Percentiles rank a stretch among this genome's conserved stretches.
phyloP scores from a whole-genome alignment of 345 rosid genomes.

The Citrus glauca region DNA sequence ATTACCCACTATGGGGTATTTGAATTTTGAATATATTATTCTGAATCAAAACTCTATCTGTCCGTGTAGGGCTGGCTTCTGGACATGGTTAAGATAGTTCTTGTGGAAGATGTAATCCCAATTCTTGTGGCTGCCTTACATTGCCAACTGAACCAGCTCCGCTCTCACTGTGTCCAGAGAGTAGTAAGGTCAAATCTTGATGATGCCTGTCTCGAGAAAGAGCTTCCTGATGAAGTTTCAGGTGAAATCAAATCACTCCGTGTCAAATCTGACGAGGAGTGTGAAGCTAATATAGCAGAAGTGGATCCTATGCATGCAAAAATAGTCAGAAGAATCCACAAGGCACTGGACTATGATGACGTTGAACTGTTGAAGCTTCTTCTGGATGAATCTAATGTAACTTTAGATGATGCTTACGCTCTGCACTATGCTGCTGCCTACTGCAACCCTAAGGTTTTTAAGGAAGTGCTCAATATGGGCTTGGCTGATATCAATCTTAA shows the following conservation, averaged over 20 bases:
- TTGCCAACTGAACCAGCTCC: constrained; percentile 27
- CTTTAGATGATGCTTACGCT: constrained; percentile 37
- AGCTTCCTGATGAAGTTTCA: constrained; percentile 29
- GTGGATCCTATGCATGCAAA: constrained; percentile 16
- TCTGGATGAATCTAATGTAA: constrained; percentile 25
- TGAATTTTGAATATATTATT: too few species aligned
- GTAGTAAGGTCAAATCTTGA: constrained; percentile 31
- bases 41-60: constrained; percentile 3
- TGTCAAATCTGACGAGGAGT: neutral
- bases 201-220: constrained; percentile 25
- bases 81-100: constrained; percentile 25
- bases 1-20: too few species aligned
- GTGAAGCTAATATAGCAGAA: neutral
- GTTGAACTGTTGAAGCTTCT: constrained; percentile 33
- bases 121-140: constrained; percentile 31
- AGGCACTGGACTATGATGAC: constrained; percentile 42
- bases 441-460: constrained; percentile 38
- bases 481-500: constrained; percentile 31
- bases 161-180: constrained; percentile 21
- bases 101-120: constrained; percentile 36
- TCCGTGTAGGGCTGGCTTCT: constrained; percentile 38
- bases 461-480: constrained; percentile 22
- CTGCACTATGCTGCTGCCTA: constrained; percentile 52
- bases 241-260: constrained; percentile 19
- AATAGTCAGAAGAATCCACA: constrained; percentile 31